Percentiles rank a stretch among this genome's conserved stretches.
Conservation (phyloP, 2,329 filamentous ascomycete genomes). For the Ophiobolus disseminans region DNA sequence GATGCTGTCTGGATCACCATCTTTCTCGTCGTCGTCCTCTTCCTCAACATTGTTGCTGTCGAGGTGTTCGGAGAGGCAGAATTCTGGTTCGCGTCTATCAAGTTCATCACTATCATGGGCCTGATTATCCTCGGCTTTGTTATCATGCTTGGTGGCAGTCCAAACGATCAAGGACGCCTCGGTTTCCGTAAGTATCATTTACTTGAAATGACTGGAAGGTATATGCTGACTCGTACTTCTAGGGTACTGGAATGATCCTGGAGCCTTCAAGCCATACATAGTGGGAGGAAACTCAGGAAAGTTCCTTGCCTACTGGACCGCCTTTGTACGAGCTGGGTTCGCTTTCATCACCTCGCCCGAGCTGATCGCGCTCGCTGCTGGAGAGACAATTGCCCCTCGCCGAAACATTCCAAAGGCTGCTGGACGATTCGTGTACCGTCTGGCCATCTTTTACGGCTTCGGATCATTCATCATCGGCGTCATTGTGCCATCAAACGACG, state of each 20-base stretch:
- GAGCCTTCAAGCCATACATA: constrained; percentile 55
- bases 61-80: constrained; percentile 56
- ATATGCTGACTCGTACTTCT: no score
- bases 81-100: constrained; percentile 61
- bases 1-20: constrained; percentile 47
- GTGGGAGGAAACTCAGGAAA: constrained; percentile 65
- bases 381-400: constrained; percentile 45
- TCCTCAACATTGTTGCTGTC: constrained; percentile 47
- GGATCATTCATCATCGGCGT: constrained; percentile 66
- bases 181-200: no score
- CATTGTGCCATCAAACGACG: constrained; percentile 63
- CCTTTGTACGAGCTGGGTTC: constrained; percentile 61
- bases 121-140: constrained; percentile 45
- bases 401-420: constrained; percentile 61
- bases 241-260: constrained; percentile 72
- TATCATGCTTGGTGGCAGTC: constrained; percentile 46
- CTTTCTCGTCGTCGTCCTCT: constrained; percentile 43
- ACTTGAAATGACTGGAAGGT: no score
- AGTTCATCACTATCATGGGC: constrained; percentile 51
- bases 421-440: constrained; percentile 60
- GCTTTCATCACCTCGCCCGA: constrained; percentile 50
- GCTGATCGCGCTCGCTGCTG: constrained; percentile 43
- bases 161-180: constrained; percentile 41
- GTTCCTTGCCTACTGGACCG: constrained; percentile 67
- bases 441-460: constrained; percentile 62